Percentiles rank a stretch among this genome's conserved stretches.
Evolutionary conservation across 129 eudicot species (phyloP).

Genomic region (Flaveria sonorensis): DNA sequence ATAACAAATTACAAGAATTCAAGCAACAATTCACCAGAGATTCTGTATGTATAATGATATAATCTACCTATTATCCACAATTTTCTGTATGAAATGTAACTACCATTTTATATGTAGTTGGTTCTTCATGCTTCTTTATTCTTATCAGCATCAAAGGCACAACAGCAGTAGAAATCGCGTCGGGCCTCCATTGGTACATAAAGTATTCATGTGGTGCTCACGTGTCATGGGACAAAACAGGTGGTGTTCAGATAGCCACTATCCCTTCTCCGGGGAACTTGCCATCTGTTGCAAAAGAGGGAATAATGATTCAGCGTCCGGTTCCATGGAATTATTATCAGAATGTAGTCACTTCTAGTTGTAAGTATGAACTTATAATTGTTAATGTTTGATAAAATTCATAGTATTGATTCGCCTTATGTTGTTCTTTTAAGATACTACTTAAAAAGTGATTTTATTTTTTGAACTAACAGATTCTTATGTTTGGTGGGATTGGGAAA

Average conservation of each 20-base stretch:
- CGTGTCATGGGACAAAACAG: slow-evolving; percentile 95
- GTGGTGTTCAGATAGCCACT: slow-evolving; percentile 79
- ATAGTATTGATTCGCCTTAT: too few species aligned
- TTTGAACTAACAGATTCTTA: slow-evolving; percentile 64
- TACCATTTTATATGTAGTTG: background rate
- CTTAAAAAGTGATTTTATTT: slow-evolving; percentile 23
- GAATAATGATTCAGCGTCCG: slow-evolving; percentile 71
- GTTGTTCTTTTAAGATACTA: background rate
- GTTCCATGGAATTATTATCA: slow-evolving; percentile 97
- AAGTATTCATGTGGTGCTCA: slow-evolving; percentile 91
- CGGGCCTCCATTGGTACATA: slow-evolving; percentile 94
- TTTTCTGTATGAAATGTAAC: slow-evolving; percentile 18
- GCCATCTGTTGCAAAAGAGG: slow-evolving; percentile 69
- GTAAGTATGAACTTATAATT: slow-evolving; percentile 47
- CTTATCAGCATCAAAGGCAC: slow-evolving; percentile 67
- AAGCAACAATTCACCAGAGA: slow-evolving; percentile 57
- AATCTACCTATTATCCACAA: slow-evolving; percentile 5
- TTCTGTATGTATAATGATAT: slow-evolving; percentile 48
- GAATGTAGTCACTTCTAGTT: slow-evolving; percentile 94
- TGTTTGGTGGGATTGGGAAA: slow-evolving; percentile 99
- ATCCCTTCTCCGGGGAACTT: slow-evolving; percentile 73
- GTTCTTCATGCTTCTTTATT: background rate
- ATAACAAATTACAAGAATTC: slow-evolving; percentile 64
- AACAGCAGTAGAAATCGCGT: slow-evolving; percentile 74
- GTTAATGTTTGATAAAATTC: background rate